phyloP scores from a whole-genome alignment of 805 yeast species.

The Hemisphaericaspora nanyangensis region DNA sequence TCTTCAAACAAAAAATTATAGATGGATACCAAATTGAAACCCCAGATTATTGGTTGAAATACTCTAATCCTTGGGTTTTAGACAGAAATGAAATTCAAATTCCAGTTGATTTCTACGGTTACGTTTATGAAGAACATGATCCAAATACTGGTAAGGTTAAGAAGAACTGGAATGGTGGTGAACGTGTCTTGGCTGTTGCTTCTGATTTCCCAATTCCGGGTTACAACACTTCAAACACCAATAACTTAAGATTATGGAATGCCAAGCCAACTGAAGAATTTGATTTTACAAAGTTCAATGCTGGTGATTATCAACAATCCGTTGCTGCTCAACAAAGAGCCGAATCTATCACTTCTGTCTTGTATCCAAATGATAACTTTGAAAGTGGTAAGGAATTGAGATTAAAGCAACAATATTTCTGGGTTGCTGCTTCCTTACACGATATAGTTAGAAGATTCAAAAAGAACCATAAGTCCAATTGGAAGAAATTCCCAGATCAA shows the following conservation, averaged over 20 bases:
- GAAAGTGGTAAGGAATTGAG: constrained; percentile 88
- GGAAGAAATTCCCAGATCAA: constrained; percentile 80
- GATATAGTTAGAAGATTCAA: constrained; percentile 89
- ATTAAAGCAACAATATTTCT: constrained; percentile 91
- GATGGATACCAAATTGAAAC: constrained; percentile 93
- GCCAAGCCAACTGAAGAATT: constrained; percentile 88
- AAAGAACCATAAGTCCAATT: constrained; percentile 63
- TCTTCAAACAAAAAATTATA: constrained; percentile 81
- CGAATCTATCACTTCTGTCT: constrained; percentile 86
- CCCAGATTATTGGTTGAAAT: constrained; percentile 92
- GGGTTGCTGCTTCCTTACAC: constrained; percentile 93
- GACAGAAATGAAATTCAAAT: constrained; percentile 81
- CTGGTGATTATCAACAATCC: constrained; percentile 85
- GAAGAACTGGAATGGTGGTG: constrained; percentile 83
- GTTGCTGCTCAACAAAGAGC: constrained; percentile 84
- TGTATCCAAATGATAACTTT: constrained; percentile 93
- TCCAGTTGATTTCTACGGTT: constrained; percentile 88
- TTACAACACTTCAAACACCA: constrained; percentile 74
- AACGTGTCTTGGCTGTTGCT: constrained; percentile 84
- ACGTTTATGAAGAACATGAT: constrained; percentile 55
- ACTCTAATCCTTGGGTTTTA: constrained; percentile 91
- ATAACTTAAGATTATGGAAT: constrained; percentile 87
- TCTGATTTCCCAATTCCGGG: constrained; percentile 94
- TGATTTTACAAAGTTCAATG: constrained; percentile 85
- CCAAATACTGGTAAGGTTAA: constrained; percentile 52